These are phyloP conservation scores for Diutina mesorugosa DNA, from an alignment of 1,139 yeast species.

Conservation along the genomic window DNA sequence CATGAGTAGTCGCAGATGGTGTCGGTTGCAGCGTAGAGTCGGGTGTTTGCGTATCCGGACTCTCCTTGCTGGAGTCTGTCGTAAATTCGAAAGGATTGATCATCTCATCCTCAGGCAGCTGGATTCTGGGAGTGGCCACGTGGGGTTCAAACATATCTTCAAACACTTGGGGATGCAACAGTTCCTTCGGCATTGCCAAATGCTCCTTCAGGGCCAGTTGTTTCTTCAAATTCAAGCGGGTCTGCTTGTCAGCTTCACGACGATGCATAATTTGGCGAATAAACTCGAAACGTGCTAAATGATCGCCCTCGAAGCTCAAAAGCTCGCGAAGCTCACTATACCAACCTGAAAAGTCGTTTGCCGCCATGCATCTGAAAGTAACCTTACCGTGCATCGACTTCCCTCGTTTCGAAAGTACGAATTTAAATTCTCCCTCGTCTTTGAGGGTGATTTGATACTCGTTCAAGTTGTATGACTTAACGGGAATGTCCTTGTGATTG, in stretches of 20 bases:
- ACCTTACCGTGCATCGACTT: slow-evolving; percentile 9
- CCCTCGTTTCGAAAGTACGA: slow-evolving; percentile 18
- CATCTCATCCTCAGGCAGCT: neutral
- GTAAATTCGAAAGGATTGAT: neutral
- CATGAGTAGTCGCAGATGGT: slow-evolving; percentile 13
- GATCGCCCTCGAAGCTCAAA: slow-evolving; percentile 23
- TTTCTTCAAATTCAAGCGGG: neutral
- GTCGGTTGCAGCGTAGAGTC: neutral
- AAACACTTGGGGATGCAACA: neutral
- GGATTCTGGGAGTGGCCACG: neutral
- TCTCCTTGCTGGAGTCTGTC: neutral
- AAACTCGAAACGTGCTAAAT: slow-evolving; percentile 20
- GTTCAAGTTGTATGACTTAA: slow-evolving; percentile 31
- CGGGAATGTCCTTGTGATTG: slow-evolving; percentile 28
- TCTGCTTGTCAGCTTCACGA: neutral
- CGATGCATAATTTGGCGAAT: slow-evolving; percentile 17
- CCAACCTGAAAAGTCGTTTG: slow-evolving; percentile 23
- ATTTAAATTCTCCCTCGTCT: slow-evolving; percentile 22
- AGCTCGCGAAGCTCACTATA: slow-evolving; percentile 25
- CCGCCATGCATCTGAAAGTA: slow-evolving; percentile 26
- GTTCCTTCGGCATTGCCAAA: neutral
- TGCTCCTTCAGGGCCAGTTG: neutral
- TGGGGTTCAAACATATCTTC: slow-evolving; percentile 1
- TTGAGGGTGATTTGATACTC: slow-evolving; percentile 22
- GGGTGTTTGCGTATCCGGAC: neutral